Base-by-base conservation (phyloP, 352 stramenopile genomes). In the Elongisporangium prolatum region DNA sequence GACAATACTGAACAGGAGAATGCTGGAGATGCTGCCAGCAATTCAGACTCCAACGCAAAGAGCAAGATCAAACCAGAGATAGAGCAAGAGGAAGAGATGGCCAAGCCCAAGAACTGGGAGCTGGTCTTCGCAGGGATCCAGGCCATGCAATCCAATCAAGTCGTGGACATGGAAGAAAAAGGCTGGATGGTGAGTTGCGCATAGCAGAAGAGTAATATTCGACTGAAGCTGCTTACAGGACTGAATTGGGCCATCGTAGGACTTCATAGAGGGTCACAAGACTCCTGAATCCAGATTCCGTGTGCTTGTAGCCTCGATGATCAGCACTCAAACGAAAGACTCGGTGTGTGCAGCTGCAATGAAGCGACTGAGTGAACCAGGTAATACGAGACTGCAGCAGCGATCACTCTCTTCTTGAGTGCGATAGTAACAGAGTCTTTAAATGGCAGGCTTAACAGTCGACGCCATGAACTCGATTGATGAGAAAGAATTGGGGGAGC, bases 291-390 rank as follows among this genome's bases (percentile, higher is more conserved):
- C 67, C 52, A 84, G 93, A 48, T 98, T 98, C 67, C 94, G 98
- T 69, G 84, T 97, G 40, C 71, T 99, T 7, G 89, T 98, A 22
- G 84, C 92, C n/a, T 84, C 98, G 10, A 98, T 99, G 94, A 74
- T 99, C 48, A 98, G 89, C 51, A 97, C 82, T 65, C 97, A 99
- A 72, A 99, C 96, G 0, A 98, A 98, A 68, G 97, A 99, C 74
- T 89, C 89, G 1, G 79, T 98, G 17, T 91, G 84, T 34, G 78
- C 81, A 18, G 83, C 80, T 52, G 87, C 78, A 38, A 86, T 95
- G 84, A 63, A 61, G 28, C 69, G 88, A 17, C 68, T 94, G 47
- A 77, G 82, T 48, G 59, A 63, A 7, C 69, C 84, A 77, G 65
- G 83, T 86, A 56, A 16, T n/a, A n/a, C n/a, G 52, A 40, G 18